These are phyloP conservation scores for Insectozyma bohioensis DNA, from an alignment of 1,139 yeast genomes.

Conservation along the genomic window DNA sequence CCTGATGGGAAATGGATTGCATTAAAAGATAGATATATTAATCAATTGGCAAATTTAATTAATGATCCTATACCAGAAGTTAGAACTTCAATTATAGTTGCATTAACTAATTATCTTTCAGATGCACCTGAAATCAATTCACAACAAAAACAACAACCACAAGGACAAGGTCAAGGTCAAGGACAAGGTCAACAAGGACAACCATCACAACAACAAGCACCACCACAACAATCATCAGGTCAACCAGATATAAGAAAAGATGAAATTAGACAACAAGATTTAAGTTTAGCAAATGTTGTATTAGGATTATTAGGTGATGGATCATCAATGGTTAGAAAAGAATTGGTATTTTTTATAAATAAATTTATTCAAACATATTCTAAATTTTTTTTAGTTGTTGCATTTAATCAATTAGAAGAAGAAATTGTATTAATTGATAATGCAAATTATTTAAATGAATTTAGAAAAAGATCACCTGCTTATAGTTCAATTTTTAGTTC, in stretches of 20 bases:
- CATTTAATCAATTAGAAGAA: slow-evolving; percentile 82
- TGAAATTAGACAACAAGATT: slow-evolving; percentile 55
- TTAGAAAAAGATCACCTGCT: slow-evolving; percentile 65
- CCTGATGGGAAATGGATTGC: slow-evolving; percentile 77
- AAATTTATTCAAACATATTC: slow-evolving; percentile 69
- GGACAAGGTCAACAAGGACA: slow-evolving; percentile 8
- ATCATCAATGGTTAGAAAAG: slow-evolving; percentile 84
- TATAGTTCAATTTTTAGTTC: slow-evolving; percentile 87
- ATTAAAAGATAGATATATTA: slow-evolving; percentile 63
- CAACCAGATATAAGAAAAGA: slow-evolving; percentile 29
- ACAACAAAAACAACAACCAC: no score
- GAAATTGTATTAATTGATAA: slow-evolving; percentile 70
- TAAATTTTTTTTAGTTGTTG: slow-evolving; percentile 80
- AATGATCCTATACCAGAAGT: slow-evolving; percentile 96
- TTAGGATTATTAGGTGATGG: slow-evolving; percentile 72
- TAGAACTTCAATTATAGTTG: slow-evolving; percentile 77
- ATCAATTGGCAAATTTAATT: slow-evolving; percentile 54
- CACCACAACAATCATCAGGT: slow-evolving; percentile 15
- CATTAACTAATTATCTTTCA: slow-evolving; percentile 59
- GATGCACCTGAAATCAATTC: no score
- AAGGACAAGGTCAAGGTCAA: slow-evolving; percentile 3
- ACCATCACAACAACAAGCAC: slow-evolving; percentile 21
- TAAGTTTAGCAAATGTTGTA: slow-evolving; percentile 50
- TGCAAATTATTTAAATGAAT: slow-evolving; percentile 57
- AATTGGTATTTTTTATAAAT: slow-evolving; percentile 75